Base-by-base conservation (phyloP, 1,284 basidiomycete genomes). In the Moesziomyces parantarcticus region DNA sequence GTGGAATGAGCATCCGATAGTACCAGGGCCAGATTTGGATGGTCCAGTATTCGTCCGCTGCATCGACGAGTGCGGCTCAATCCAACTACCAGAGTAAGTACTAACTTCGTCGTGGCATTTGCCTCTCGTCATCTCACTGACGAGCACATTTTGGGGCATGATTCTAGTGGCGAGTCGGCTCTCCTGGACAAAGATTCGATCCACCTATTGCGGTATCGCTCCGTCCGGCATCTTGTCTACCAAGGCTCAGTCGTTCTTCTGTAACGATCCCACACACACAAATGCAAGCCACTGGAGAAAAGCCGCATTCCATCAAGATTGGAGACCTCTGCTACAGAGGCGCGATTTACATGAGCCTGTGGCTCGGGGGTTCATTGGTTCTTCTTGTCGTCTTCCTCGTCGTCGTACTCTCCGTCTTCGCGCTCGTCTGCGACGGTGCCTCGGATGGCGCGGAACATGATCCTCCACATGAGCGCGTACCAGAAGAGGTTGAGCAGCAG, bases 401-500 rank as follows among this genome's bases (percentile, higher is more conserved):
- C 73, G n/a, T 80, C 79, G 53, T 79, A 60, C 50, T 83, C 81
- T 4, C 76, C 80, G 13, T 82, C 80, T 57, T 82, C 80, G 23
- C 80, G 61, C 46, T 72, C 74, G 54, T 82, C 80, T 6, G 52
- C 62, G 1, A 74, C 74, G 23, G 51, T 47, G 2, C 81, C 81
- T 26, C 53, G 50, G 25, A 83, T 53, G 2, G 80, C 69, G 22
- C 75, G 63, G 16, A 59, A 32, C 61, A 82, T 63, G 50, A 83
- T 69, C 25, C 81, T 73, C 80, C 80, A 82, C 78, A 83, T 81
- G 43, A 83, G 56, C 0, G 49, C 63, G 47, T 81, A 81, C 81
- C 81, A 83, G 43, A 83, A 83, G 44, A 82, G 44, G 51, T 83
- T 83, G 32, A 83, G 64, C 36, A 80, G 69, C 20, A 83, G 73